Conservation (phyloP, 2,329 filamentous ascomycete genomes). For the Diplodia mutila region DNA sequence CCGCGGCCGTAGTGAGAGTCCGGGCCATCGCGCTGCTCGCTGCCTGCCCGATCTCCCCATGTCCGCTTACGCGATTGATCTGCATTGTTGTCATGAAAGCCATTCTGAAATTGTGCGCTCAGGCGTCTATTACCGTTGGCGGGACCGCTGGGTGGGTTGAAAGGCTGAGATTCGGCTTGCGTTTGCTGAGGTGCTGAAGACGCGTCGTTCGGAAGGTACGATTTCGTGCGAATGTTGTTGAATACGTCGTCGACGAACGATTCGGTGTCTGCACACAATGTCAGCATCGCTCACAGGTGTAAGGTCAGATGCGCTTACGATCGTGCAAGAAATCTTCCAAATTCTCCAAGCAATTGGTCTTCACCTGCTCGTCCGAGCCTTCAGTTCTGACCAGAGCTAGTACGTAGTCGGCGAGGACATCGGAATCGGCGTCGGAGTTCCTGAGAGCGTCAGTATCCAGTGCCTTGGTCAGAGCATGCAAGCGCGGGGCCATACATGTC, state of each 20-base stretch:
- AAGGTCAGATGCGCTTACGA: constrained; percentile 47
- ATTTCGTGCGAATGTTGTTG: constrained; percentile 63
- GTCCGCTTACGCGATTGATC: constrained; percentile 58
- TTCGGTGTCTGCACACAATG: constrained; percentile 52
- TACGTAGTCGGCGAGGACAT: constrained; percentile 84
- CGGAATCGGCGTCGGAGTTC: constrained; percentile 78
- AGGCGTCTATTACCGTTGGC: constrained; percentile 29
- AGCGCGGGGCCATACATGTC: constrained; percentile 63
- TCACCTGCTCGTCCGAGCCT: constrained; percentile 65
- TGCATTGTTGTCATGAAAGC: constrained; percentile 27
- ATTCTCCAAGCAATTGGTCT: constrained; percentile 70
- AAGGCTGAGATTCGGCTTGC: constrained; percentile 35
- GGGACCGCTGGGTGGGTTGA: constrained; percentile 33
- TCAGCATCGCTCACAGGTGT: constrained; percentile 7
- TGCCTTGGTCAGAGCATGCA: background rate
- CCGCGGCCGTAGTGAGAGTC: constrained; percentile 44
- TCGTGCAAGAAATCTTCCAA: constrained; percentile 77
- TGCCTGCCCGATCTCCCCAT: constrained; percentile 59
- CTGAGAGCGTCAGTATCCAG: background rate
- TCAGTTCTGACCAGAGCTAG: constrained; percentile 74
- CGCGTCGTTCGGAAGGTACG: constrained; percentile 38
- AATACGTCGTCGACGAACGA: constrained; percentile 74
- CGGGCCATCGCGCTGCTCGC: constrained; percentile 44
- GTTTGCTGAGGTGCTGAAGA: constrained; percentile 32
- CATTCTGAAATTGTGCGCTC: constrained; percentile 28